phyloP scores from a whole-genome alignment of 2,329 filamentous ascomycete species.

The Aspergillus sp. region DNA sequence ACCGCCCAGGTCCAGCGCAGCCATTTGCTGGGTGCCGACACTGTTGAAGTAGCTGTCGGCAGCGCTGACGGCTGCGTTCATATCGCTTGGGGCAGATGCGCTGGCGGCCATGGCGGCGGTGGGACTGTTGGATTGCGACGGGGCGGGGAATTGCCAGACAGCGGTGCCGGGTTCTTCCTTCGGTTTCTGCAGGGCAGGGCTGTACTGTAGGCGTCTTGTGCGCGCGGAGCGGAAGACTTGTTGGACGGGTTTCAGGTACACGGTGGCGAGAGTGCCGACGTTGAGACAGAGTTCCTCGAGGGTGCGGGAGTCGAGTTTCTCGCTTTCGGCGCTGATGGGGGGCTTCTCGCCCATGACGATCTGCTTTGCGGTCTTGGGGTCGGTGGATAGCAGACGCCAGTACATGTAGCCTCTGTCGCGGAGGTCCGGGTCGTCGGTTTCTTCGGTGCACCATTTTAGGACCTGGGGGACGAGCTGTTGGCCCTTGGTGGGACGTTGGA shows the following conservation, averaged over 20 bases:
- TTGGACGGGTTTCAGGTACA: constrained; percentile 96
- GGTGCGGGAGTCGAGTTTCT: constrained; percentile 86
- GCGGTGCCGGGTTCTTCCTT: constrained; percentile 46
- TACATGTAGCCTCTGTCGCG: constrained; percentile 98
- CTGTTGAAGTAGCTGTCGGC: constrained; percentile 89
- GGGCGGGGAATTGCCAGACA: constrained; percentile 41
- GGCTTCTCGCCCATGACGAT: constrained; percentile 98
- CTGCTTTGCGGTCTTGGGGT: constrained; percentile 80
- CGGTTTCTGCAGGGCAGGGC: constrained; percentile 78
- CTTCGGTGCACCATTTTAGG: constrained; percentile 97
- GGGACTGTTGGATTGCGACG: constrained; percentile 26
- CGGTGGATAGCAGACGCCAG: constrained; percentile 92
- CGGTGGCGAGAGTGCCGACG: constrained; percentile 91
- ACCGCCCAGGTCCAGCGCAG: constrained; percentile 67
- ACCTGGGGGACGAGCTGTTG: constrained; percentile 92
- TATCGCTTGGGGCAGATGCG: constrained; percentile 48
- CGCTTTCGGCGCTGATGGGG: constrained; percentile 91
- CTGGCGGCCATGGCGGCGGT: constrained; percentile 31
- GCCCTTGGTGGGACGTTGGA: constrained; percentile 91
- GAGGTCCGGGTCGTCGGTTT: constrained; percentile 97
- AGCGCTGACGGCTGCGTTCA: constrained; percentile 74
- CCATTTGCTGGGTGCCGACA: constrained; percentile 73
- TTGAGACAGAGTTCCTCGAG: constrained; percentile 97
- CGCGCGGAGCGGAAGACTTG: constrained; percentile 92
- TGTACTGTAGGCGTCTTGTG: constrained; percentile 75